Percentiles rank a stretch among this genome's conserved stretches.
These are phyloP conservation scores for Morella rubra DNA, from an alignment of 306 rosid species.

Conservation along the genomic window DNA sequence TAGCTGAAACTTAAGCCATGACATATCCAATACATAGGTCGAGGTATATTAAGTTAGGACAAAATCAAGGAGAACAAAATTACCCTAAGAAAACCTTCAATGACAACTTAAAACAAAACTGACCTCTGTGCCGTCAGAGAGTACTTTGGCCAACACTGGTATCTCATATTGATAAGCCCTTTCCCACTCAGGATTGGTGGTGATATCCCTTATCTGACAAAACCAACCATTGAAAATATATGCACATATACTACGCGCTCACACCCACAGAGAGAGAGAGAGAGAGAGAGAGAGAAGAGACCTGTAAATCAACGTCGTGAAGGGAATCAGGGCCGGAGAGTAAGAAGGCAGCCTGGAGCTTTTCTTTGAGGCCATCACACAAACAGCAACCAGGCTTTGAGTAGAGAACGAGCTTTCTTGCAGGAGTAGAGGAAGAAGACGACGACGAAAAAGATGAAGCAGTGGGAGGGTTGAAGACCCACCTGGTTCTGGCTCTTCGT, in stretches of 20 bases:
- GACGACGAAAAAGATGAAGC: constrained; percentile 41
- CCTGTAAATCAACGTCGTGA: constrained; percentile 65
- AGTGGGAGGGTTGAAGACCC: constrained; percentile 43
- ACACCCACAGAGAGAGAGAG: not conserved
- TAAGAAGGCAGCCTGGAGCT: constrained; percentile 77
- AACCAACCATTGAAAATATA: constrained; percentile 19
- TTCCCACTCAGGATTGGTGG: constrained; percentile 80
- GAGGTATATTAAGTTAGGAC: not conserved
- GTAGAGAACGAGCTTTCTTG: constrained; percentile 76
- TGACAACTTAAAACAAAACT: constrained; percentile 16
- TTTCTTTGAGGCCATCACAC: constrained; percentile 97
- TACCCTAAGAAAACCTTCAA: constrained; percentile 1
- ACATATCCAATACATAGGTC: not conserved
- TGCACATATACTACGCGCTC: not conserved
- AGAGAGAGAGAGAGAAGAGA: constrained; percentile 6
- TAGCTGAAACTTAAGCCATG: not conserved
- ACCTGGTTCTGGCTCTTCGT: constrained; percentile 26
- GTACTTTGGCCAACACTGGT: constrained; percentile 82
- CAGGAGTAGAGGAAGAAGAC: constrained; percentile 32
- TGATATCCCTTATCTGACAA: constrained; percentile 78
- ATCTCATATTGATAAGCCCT: constrained; percentile 85
- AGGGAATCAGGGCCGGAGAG: constrained; percentile 69
- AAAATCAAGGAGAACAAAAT: not conserved
- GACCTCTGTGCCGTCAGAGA: constrained; percentile 90
- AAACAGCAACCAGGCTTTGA: constrained; percentile 94